Percentiles rank a stretch among this genome's conserved stretches.
Conservation (phyloP, 768 basidiomycete genomes). For the Daedaleopsis sinensis region DNA sequence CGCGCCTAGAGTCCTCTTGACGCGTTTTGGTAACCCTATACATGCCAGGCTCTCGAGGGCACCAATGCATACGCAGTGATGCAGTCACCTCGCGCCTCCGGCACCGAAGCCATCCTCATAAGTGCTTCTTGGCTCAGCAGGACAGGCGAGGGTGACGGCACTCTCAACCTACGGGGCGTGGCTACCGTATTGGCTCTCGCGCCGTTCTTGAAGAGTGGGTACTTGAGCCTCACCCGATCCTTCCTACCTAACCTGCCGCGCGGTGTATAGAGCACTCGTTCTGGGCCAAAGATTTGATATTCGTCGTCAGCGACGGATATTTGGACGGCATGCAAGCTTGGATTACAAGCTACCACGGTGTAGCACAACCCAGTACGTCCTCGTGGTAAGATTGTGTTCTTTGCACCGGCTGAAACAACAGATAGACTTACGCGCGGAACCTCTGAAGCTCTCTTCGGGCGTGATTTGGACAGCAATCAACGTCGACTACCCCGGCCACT, state of each 20-base stretch:
- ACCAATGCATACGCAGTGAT: slow-evolving; percentile 84
- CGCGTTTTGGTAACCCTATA: neutral
- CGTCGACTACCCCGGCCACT: slow-evolving; percentile 96
- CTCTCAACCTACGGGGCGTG: slow-evolving; percentile 83
- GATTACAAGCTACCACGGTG: slow-evolving; percentile 81
- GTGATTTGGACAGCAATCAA: slow-evolving; percentile 95
- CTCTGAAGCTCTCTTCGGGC: slow-evolving; percentile 70
- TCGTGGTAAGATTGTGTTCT: neutral
- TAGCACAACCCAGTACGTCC: slow-evolving; percentile 62
- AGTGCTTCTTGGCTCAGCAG: slow-evolving; percentile 89
- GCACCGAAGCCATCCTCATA: slow-evolving; percentile 89
- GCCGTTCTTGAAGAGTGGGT: slow-evolving; percentile 76
- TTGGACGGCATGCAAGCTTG: slow-evolving; percentile 94
- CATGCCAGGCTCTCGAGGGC: slow-evolving; percentile 55
- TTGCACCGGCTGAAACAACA: neutral
- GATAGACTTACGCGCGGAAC: slow-evolving; percentile 67
- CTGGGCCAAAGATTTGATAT: slow-evolving; percentile 94
- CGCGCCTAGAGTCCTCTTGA: neutral
- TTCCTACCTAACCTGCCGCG: neutral
- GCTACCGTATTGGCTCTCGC: slow-evolving; percentile 87
- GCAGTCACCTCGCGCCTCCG: slow-evolving; percentile 87
- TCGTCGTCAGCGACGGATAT: slow-evolving; percentile 88
- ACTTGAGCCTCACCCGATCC: neutral
- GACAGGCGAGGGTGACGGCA: slow-evolving; percentile 54
- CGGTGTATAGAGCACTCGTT: slow-evolving; percentile 67